phyloP scores from a whole-genome alignment of 2,329 filamentous ascomycete genomes.

The Botryosphaeria agaves region DNA sequence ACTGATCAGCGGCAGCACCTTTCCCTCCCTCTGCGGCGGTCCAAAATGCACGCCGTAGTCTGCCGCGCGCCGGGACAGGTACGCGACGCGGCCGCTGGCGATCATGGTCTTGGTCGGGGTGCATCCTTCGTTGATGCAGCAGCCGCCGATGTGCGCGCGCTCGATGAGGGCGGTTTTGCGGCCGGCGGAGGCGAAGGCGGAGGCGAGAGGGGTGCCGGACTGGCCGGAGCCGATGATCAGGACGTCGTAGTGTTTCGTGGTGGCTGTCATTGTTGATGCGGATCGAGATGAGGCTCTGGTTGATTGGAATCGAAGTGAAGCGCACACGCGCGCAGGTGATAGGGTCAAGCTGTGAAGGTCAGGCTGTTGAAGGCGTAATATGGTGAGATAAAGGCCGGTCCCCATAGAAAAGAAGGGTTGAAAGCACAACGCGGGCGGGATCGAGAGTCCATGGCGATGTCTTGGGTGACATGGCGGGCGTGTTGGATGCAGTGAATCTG shows the following conservation, averaged over 20 bases:
- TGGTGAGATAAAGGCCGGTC: no score
- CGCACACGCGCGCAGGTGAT: no score
- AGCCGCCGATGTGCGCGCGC: conserved; percentile 31
- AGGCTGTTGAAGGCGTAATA: no score
- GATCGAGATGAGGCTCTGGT: neutral
- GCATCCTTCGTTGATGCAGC: conserved; percentile 37
- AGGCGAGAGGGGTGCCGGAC: conserved; percentile 31
- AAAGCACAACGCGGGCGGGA: no score
- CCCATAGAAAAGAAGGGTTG: no score
- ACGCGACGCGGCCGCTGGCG: conserved; percentile 32
- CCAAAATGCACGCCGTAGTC: conserved; percentile 27
- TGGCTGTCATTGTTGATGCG: neutral
- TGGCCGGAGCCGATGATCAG: conserved; percentile 38
- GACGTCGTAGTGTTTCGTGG: conserved; percentile 17
- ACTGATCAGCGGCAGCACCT: no score
- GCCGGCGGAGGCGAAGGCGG: conserved; percentile 27
- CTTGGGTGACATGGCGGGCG: no score
- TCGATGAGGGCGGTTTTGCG: conserved; percentile 31
- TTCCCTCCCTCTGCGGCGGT: no score
- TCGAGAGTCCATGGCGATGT: no score
- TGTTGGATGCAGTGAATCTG: no score
- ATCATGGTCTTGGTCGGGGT: conserved; percentile 42
- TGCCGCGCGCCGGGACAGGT: conserved; percentile 22
- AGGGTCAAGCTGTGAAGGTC: no score
- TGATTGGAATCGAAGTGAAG: no score